These are phyloP conservation scores for Diaporthe capsici DNA, from an alignment of 2,329 filamentous ascomycete genomes.

Conservation along the genomic window DNA sequence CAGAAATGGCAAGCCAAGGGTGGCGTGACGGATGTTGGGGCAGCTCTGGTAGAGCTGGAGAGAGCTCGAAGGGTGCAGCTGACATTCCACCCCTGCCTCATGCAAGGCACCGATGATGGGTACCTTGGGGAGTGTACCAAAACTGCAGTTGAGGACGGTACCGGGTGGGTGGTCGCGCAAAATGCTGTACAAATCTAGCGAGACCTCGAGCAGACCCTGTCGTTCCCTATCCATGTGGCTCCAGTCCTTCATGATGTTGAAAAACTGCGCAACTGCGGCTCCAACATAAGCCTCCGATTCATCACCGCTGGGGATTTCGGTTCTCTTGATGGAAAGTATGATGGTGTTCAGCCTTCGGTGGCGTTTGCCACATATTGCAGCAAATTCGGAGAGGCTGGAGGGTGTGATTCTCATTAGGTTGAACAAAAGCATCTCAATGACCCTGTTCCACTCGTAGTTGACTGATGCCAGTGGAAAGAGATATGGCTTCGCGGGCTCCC, in stretches of 20 bases:
- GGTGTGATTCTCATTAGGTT: not conserved
- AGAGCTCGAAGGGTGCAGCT: not conserved
- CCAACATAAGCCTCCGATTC: not conserved
- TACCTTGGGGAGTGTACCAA: not conserved
- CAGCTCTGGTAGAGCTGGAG: not conserved
- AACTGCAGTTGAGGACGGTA: not conserved
- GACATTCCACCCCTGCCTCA: not conserved
- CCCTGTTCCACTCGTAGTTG: not conserved
- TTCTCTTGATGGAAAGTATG: not conserved
- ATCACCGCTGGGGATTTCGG: not conserved
- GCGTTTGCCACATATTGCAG: not conserved
- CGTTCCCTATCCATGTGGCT: not conserved
- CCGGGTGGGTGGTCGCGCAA: not conserved
- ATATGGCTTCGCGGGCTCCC: not conserved
- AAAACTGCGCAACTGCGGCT: not conserved
- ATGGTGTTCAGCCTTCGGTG: not conserved
- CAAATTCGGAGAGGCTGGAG: not conserved
- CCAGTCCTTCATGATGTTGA: not conserved
- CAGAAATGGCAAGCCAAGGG: not conserved
- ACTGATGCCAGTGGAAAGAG: not conserved
- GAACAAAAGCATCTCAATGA: not conserved
- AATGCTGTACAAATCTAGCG: rapidly evolving
- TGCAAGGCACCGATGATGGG: not conserved
- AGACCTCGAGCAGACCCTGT: not conserved
- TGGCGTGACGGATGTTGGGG: not conserved